Base-by-base conservation (phyloP, 1,139 yeast species). In the Kurtzmaniella quercitrusa region DNA sequence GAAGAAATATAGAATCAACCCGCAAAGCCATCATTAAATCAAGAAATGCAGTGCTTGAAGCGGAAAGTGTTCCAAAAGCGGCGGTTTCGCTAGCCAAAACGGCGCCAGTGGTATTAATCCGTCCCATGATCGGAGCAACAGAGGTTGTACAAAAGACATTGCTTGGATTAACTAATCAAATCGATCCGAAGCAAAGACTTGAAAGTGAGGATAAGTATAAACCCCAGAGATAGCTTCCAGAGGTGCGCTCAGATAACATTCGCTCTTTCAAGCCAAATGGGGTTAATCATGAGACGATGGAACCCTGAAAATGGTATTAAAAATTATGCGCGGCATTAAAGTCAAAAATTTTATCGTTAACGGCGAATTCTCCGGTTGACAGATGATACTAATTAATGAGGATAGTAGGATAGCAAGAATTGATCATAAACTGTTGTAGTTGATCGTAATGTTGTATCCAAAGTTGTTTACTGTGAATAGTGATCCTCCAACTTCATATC, bases 121-220 rank as follows among this genome's bases (percentile, higher is more conserved):
- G 97, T 40, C 97, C 98, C 1, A 75, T 89, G 55, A 90, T 91
- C 51, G 98, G 97, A 1, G 90, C 96, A 0, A 87, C 97, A 0
- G 97, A 90, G 58, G 95, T 95, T 0, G 73, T 91, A 3, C 85
- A 93, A 17, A 86, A 82, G 56, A 77, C 96, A 0, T 67, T 91
- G 44, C 75, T 89, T 68, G 98, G 98, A 1, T 73, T 91, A 8
- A 82, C 91, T 37, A 90, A 90, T 58, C 86, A 84, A 49, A 68
- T 90, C 38, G 93, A 87, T 58, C 85, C 93, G 1, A 73, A 73
- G 34, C 62, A 65, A 42, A 58, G 67, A 41, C 48, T 59, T 15
- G 78, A 73, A 47, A 66, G 70, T 14, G 58, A 56, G 41, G 77
- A 70, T 44, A 65, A 65, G 49, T 65, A 65, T 50, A 52, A 41